These are phyloP conservation scores for Elaphomyces granulatus DNA, from an alignment of 495 filamentous ascomycete species.

Conservation along the genomic window DNA sequence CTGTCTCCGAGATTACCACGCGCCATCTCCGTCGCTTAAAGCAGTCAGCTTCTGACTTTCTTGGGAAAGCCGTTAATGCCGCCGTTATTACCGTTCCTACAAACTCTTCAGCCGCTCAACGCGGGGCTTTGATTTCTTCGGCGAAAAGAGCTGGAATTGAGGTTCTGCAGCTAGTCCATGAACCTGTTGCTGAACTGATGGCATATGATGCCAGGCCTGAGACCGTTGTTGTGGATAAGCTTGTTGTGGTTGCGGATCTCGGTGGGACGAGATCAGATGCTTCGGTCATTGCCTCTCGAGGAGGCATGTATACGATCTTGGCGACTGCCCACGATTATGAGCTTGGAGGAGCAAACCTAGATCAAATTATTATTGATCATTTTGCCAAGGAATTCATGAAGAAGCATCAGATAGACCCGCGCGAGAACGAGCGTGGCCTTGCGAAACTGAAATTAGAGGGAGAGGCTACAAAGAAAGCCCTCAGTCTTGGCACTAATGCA, in stretches of 20 bases:
- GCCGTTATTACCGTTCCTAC: slow-evolving; percentile 91
- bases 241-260: slow-evolving; percentile 80
- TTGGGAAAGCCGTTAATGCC: slow-evolving; percentile 81
- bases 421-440: slow-evolving; percentile 60
- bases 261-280: slow-evolving; percentile 90
- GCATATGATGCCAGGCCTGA: slow-evolving; percentile 85
- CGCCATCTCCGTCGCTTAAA: slow-evolving; percentile 73
- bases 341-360: slow-evolving; percentile 64
- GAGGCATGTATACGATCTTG: slow-evolving; percentile 92
- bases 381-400: slow-evolving; percentile 98
- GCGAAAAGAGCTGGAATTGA: slow-evolving; percentile 74
- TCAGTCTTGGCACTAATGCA: slow-evolving; percentile 76
- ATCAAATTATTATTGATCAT: slow-evolving; percentile 84
- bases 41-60: slow-evolving; percentile 74
- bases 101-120: slow-evolving; percentile 77
- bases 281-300: slow-evolving; percentile 74
- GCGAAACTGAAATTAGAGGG: slow-evolving; percentile 89
- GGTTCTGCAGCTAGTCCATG: slow-evolving; percentile 81
- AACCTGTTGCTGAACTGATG: slow-evolving; percentile 82
- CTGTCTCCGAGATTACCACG: slow-evolving; percentile 73
- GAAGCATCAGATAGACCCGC: slow-evolving; percentile 79
- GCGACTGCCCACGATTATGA: slow-evolving; percentile 93
- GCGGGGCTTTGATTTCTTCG: slow-evolving; percentile 59
- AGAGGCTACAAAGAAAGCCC: slow-evolving; percentile 77
- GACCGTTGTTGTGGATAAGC: slow-evolving; percentile 63